Base-by-base conservation (phyloP, 805 yeast genomes). In the Candida bentonensis region DNA sequence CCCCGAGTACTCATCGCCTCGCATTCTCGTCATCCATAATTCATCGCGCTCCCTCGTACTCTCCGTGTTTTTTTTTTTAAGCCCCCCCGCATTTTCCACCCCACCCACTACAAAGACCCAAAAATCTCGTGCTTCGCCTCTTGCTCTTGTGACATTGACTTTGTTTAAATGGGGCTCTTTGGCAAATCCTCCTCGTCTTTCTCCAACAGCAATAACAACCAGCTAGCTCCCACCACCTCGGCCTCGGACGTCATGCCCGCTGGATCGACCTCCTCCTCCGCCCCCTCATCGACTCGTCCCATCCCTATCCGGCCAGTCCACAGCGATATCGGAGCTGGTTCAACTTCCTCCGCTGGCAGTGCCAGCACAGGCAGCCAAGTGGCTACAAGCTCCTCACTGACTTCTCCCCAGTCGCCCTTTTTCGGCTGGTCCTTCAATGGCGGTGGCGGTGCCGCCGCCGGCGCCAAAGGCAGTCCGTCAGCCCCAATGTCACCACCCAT, bases 371-470 rank as follows among this genome's bases (percentile, higher is more conserved):
- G n/a, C n/a, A n/a, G n/a, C n/a, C n/a, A n/a, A n/a, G n/a, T n/a
- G n/a, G n/a, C n/a, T n/a, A n/a, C n/a, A n/a, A n/a, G n/a, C n/a
- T n/a, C n/a, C n/a, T n/a, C n/a, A n/a, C n/a, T n/a, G n/a, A 13
- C n/a, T 15, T 15, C 17, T 11, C 5, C 11, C 36, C 7, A 30
- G n/a, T 11, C 36, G 17, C 11, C 42, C 15, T 42, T 44, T 13
- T 46, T 46, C 23, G 47, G 41, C 22, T 46, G 47, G 47, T 46
- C 46, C 13, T 41, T 45, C 26, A 34, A 39, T 15, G 17, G 40
- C 25, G 27, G 41, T 22, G 33, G 15, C 34, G 41, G 15, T 34
- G 39, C 27, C 40, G 44, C 23, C 27, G 21, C 15, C 43, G 39
- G 15, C 40, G 39, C 27, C 28, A 17, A 42, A 39, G 44, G 44